These are phyloP conservation scores for Steccherinum ochraceum DNA, from an alignment of 768 basidiomycete genomes.

Conservation along the genomic window DNA sequence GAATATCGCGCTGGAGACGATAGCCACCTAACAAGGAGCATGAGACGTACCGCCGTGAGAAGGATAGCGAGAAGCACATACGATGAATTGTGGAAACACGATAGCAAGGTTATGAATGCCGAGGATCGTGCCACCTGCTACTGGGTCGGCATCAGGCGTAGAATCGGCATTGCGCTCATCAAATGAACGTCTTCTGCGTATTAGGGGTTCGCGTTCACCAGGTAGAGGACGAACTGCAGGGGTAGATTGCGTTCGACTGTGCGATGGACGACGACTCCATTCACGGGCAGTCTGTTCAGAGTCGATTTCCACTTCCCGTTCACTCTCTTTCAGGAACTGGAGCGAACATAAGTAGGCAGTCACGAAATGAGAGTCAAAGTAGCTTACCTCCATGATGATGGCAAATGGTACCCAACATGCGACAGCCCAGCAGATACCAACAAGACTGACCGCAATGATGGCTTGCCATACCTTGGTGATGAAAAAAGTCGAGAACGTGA, in stretches of 20 bases:
- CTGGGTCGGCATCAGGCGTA: conserved; percentile 32
- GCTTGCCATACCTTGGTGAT: conserved; percentile 78
- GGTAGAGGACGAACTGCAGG: conserved; percentile 28
- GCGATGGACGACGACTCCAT: conserved; percentile 35
- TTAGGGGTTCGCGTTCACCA: conserved; percentile 52
- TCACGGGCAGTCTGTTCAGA: conserved; percentile 12
- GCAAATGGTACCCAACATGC: conserved; percentile 98
- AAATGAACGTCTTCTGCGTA: conserved; percentile 53
- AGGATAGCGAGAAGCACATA: conserved; percentile 38
- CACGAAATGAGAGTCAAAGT: background rate
- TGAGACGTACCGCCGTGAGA: background rate
- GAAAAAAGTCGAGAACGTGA: conserved; percentile 85
- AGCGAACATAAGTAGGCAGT: background rate
- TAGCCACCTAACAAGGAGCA: conserved; percentile 56
- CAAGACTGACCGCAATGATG: conserved; percentile 71
- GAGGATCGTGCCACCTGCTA: conserved; percentile 85
- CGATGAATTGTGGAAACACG: conserved; percentile 91
- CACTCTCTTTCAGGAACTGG: conserved; percentile 25
- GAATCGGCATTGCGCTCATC: conserved; percentile 39
- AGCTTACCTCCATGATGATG: conserved; percentile 88
- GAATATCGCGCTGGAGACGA: conserved; percentile 87
- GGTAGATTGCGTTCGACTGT: conserved; percentile 48
- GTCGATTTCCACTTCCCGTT: conserved; percentile 14
- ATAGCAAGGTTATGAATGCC: conserved; percentile 96
- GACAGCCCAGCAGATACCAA: conserved; percentile 95